A percentile compares a stretch with the other conserved stretches of the same genome.
Evolutionary conservation across 2,329 filamentous ascomycete genomes (phyloP).

Genomic region (Basipetospora chlamydospora): DNA sequence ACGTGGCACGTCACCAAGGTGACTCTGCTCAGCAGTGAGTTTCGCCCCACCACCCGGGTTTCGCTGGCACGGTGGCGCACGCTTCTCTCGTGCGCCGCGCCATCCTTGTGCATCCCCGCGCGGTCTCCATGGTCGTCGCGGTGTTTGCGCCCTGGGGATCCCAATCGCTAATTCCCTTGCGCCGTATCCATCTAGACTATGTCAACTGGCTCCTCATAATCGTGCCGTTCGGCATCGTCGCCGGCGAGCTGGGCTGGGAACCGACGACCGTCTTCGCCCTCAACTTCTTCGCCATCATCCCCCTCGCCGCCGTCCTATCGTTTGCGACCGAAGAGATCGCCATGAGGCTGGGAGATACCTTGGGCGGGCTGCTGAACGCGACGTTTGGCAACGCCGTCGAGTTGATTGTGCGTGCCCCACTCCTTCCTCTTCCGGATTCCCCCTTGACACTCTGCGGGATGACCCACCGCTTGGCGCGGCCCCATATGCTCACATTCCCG

Average conservation of each 20-base stretch:
- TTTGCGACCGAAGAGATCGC: conserved; percentile 70
- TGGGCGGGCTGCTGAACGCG: conserved; percentile 61
- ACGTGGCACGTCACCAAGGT: conserved; percentile 42
- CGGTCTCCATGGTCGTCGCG: no score
- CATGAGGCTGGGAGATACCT: conserved; percentile 54
- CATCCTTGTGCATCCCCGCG: no score
- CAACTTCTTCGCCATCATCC: conserved; percentile 72
- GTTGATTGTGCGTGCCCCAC: conserved; percentile 48
- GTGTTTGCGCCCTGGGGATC: no score
- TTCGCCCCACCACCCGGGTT: background rate
- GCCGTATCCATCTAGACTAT: conserved; percentile 36
- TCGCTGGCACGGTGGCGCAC: no score
- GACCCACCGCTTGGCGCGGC: background rate
- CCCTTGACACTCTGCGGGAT: background rate
- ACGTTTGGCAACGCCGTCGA: conserved; percentile 73
- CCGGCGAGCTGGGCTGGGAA: conserved; percentile 47
- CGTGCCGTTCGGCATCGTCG: conserved; percentile 58
- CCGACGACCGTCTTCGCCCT: conserved; percentile 57
- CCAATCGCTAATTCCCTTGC: no score
- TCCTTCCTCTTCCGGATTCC: background rate
- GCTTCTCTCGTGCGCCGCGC: no score
- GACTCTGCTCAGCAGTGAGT: conserved; percentile 44
- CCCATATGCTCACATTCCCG: background rate
- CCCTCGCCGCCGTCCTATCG: conserved; percentile 57
- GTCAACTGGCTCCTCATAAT: conserved; percentile 59